phyloP scores from a whole-genome alignment of 176 grass and related monocot genomes.

The Juncus inflexus region DNA sequence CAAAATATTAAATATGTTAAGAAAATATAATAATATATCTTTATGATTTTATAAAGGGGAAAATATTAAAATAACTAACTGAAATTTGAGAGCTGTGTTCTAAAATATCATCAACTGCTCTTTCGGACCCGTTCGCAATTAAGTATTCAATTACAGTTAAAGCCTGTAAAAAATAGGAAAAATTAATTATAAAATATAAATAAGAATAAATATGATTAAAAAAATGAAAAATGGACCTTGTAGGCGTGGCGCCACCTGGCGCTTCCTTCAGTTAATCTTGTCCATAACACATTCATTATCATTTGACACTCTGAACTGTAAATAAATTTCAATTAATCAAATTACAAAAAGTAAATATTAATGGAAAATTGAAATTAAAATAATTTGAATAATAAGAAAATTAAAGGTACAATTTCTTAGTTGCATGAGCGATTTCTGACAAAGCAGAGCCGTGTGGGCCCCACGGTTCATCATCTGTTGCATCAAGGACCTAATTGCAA shows the following conservation, averaged over 20 bases:
- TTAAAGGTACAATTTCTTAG: constrained; percentile 73
- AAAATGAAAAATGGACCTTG: constrained; percentile 43
- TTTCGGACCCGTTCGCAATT: constrained; percentile 91
- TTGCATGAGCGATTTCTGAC: constrained; percentile 66
- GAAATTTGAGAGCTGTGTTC: constrained; percentile 87
- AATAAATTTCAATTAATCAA: constrained; percentile 13
- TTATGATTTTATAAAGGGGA: too few species aligned
- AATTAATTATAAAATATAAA: not conserved
- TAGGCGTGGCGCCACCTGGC: constrained; percentile 89
- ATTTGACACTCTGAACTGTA: constrained; percentile 81
- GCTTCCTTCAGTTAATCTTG: constrained; percentile 64
- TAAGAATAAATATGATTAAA: constrained; percentile 18
- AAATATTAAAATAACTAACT: constrained; percentile 33
- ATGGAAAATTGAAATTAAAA: not conserved
- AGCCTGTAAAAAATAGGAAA: constrained; percentile 36
- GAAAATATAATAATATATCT: constrained; percentile 18
- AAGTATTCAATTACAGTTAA: constrained; percentile 96
- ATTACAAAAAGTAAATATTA: not conserved
- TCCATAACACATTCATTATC: constrained; percentile 95
- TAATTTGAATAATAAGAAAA: not conserved
- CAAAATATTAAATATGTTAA: constrained; percentile 24
- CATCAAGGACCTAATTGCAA: constrained; percentile 66
- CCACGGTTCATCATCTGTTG: constrained; percentile 94
- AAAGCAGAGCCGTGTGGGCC: constrained; percentile 83
- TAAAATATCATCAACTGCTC: constrained; percentile 90